These are phyloP conservation scores for Stemphylium lycopersici DNA, from an alignment of 2,329 filamentous ascomycete genomes.

Conservation along the genomic window DNA sequence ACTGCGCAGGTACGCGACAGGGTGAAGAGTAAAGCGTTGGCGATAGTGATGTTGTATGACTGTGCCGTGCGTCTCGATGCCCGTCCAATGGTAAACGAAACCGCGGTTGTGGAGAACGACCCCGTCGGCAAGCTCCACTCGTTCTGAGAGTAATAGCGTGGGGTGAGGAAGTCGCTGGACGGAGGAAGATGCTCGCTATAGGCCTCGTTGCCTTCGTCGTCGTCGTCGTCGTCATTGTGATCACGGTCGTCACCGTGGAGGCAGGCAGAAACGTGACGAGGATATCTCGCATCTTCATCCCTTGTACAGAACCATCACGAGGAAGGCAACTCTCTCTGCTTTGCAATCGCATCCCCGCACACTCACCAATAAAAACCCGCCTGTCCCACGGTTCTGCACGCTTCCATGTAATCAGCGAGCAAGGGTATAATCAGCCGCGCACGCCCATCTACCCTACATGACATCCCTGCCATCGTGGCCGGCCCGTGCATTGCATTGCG, in stretches of 20 bases:
- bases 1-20: slow-evolving; percentile 25
- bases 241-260: background rate
- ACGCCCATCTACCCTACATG: background rate
- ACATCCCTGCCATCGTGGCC: background rate
- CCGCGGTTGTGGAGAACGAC: slow-evolving; percentile 13
- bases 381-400: slow-evolving; percentile 4
- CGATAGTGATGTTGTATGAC: slow-evolving; percentile 40
- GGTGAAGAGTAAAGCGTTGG: slow-evolving; percentile 9
- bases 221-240: too few species aligned
- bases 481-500: slow-evolving; percentile 23
- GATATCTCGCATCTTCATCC: background rate
- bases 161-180: background rate
- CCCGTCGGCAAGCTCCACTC: background rate
- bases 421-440: slow-evolving; percentile 16
- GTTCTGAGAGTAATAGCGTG: slow-evolving; percentile 9
- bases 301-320: slow-evolving; percentile 1
- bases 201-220: background rate
- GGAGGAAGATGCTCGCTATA: slow-evolving; percentile 5
- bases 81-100: slow-evolving; percentile 24
- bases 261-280: slow-evolving; percentile 8
- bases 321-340: slow-evolving; percentile 1
- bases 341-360: slow-evolving; percentile 2
- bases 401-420: slow-evolving; percentile 11
- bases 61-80: slow-evolving; percentile 22
- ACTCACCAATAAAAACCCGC: slow-evolving; percentile 2